Percentiles rank a stretch among this genome's conserved stretches.
Evolutionary conservation across 148 eudicot genomes (phyloP).

Genomic region (Vaccinium corymbosum): DNA sequence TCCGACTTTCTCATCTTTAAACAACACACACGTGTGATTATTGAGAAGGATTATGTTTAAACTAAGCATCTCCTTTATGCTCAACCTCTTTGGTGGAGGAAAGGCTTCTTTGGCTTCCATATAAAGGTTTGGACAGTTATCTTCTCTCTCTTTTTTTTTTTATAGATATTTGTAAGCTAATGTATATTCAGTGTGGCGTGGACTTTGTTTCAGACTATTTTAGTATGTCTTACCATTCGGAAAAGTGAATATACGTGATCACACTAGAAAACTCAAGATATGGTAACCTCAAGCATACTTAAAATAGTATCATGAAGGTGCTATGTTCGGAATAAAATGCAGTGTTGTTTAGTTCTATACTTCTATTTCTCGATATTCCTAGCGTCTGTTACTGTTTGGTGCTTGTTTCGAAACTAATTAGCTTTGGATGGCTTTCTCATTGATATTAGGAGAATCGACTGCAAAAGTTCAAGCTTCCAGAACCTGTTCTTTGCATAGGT

Average conservation of each 20-base stretch:
- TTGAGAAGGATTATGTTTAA: background rate
- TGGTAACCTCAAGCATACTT: background rate
- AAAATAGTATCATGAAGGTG: background rate
- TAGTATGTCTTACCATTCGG: background rate
- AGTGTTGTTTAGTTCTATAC: background rate
- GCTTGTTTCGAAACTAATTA: background rate
- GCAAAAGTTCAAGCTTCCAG: conserved; percentile 75
- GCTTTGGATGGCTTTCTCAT: background rate
- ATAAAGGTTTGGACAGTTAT: background rate
- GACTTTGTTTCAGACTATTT: background rate
- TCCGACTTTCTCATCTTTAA: background rate
- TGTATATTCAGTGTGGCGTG: background rate
- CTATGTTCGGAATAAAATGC: background rate
- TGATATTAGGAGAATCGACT: conserved; percentile 43
- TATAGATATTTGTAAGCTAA: background rate
- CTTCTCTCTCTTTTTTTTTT: background rate
- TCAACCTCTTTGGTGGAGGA: background rate
- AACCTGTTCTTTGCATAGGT: conserved; percentile 75
- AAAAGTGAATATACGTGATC: background rate
- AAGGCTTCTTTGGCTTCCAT: background rate
- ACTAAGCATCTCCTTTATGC: background rate
- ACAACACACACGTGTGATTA: background rate
- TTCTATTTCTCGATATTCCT: background rate
- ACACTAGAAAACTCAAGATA: background rate
- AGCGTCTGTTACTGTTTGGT: background rate